Base-by-base conservation (phyloP, 108 stramenopile species). In the Parietichytrium sp. region DNA sequence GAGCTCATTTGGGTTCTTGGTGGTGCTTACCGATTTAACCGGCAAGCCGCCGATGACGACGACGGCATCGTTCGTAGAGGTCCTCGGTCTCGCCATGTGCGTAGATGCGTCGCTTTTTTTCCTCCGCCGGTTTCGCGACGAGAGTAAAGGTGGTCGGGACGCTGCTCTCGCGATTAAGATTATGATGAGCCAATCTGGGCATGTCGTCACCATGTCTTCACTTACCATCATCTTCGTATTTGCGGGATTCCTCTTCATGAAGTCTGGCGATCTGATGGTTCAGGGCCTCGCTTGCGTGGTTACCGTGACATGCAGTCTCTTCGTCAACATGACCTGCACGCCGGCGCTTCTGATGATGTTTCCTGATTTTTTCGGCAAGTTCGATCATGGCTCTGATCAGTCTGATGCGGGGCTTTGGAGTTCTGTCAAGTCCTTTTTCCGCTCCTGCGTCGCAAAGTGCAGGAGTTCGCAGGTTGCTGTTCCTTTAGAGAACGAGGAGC, bases 221-320 rank as follows among this genome's bases (percentile, higher is more conserved):
- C 42, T 72, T 6, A 72, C 61, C 20, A 72, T 72, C 42, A 72
- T 72, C 25, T 72, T 33, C 42, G 61, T 72, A 33, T 72, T 72
- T 27, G 61, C 61, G 38, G 61, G 61, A n/a, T 72, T 72, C 45
- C 61, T 72, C 38, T 72, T 72, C 33, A 72, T 72, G 61, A 33
- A 42, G 23, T 16, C 61, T n/a, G 45, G 38, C 33, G 61, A 72
- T 2, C 61, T 72, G 38, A 72, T 72, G 61, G 38, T 72, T 15
- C 61, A 72, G 20, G 61, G 61, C 42, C 61, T 72, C 1, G 61
- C 61, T 10, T 72, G 61, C 42, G 61, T 72, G 2, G 45, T 42
- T 31, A 42, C 45, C 15, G 61, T 72, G 6, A 36, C 45, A 33
- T 45, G 36, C 38, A 45, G 61, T 27, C 20, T 72, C 8, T 42